Conservation (phyloP, 495 filamentous ascomycete genomes). For the Hypoxylon subgilvum region DNA sequence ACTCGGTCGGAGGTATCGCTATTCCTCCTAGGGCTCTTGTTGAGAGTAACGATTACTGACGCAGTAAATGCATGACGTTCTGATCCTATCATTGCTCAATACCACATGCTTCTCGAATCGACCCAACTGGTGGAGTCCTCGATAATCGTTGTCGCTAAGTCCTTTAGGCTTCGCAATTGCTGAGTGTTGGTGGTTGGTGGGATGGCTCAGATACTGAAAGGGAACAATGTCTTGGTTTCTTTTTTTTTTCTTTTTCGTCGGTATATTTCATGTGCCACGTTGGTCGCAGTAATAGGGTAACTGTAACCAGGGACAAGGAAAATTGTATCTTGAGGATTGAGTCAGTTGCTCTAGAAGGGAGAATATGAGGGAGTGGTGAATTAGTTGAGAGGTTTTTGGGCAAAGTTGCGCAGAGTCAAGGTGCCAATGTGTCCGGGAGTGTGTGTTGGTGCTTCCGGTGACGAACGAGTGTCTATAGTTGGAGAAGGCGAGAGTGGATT, state of each 20-base stretch:
- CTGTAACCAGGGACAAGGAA: conserved; percentile 28
- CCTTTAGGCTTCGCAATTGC: background rate
- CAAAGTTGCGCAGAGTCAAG: background rate
- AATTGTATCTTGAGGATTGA: conserved; percentile 18
- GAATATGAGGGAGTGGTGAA: conserved; percentile 24
- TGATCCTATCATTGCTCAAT: conserved; percentile 38
- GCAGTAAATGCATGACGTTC: conserved; percentile 32
- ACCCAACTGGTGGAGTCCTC: background rate
- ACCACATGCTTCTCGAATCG: conserved; percentile 30
- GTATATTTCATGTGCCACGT: conserved; percentile 24
- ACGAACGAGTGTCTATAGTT: conserved; percentile 43
- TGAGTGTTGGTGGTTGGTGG: background rate
- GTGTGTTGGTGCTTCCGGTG: conserved; percentile 36
- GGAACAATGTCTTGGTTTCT: conserved; percentile 6
- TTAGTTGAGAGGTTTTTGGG: conserved; percentile 14
- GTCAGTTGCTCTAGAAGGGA: conserved; percentile 20
- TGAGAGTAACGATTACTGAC: conserved; percentile 21
- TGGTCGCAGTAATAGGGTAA: conserved; percentile 32
- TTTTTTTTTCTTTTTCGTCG: conserved; percentile 17
- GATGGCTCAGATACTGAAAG: conserved; percentile 16
- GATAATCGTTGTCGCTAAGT: background rate
- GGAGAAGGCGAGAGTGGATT: conserved; percentile 37
- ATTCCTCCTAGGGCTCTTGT: conserved; percentile 15
- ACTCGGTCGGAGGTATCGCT: conserved; percentile 1
- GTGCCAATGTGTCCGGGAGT: conserved; percentile 18